Evolutionary conservation across 495 filamentous ascomycete species (phyloP).

Genomic region (Neurospora tetraspora): DNA sequence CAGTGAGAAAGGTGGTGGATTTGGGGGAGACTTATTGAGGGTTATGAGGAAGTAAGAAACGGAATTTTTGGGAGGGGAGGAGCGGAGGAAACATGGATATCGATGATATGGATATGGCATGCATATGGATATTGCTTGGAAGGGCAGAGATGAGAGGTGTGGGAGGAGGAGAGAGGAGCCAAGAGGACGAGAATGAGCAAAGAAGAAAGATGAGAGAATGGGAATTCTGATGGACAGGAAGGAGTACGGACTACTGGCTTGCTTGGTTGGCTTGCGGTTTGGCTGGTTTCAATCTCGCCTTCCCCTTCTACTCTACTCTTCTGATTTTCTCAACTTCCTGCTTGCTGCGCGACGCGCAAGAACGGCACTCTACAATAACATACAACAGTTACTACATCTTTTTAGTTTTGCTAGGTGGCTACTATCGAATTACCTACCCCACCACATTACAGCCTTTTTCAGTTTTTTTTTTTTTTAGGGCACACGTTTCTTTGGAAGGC

Average conservation of each 20-base stretch:
- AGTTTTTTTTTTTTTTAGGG: not conserved
- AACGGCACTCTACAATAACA: not conserved
- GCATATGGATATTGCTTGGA: not conserved
- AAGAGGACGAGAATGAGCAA: not conserved
- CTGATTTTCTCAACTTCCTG: not conserved
- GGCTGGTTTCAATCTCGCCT: not conserved
- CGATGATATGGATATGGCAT: not conserved
- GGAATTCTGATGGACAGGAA: not conserved
- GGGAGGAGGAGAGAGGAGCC: not conserved
- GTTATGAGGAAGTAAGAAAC: not conserved
- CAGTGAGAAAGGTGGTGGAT: conserved; percentile 30
- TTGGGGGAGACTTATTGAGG: conserved; percentile 39
- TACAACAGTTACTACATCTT: not conserved
- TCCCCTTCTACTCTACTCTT: not conserved
- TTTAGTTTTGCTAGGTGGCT: not conserved
- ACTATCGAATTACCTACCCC: not conserved
- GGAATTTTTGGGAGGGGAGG: not conserved
- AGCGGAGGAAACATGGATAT: not conserved
- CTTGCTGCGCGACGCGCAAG: not conserved
- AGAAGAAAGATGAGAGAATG: not conserved
- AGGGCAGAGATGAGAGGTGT: not conserved
- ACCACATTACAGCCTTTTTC: not conserved
- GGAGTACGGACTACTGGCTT: not conserved
- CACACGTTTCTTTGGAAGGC: not conserved
- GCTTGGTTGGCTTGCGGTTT: not conserved